These are phyloP conservation scores for Coemansia sp. DNA, from an alignment of 192 early-diverging fungal genomes.

Conservation along the genomic window DNA sequence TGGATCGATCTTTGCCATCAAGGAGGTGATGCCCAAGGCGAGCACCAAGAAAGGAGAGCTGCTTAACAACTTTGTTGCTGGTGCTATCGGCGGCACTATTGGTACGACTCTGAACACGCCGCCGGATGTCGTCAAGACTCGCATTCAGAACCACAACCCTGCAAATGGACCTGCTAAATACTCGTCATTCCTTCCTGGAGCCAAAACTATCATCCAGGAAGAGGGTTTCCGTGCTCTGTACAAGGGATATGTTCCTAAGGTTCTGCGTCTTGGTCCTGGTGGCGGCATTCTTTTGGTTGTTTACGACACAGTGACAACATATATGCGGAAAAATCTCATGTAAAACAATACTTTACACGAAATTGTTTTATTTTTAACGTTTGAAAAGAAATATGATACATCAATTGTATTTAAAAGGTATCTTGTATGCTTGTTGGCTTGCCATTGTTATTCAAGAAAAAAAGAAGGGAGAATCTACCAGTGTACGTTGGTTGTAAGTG, in stretches of 20 bases:
- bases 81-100: slow-evolving; percentile 88
- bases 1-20: slow-evolving; percentile 75
- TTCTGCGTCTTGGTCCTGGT: slow-evolving; percentile 90
- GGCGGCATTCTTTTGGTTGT: slow-evolving; percentile 85
- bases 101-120: slow-evolving; percentile 94
- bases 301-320: slow-evolving; percentile 80
- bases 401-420: too few species aligned
- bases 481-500: too few species aligned
- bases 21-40: slow-evolving; percentile 75
- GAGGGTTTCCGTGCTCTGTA: slow-evolving; percentile 88
- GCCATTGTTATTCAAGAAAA: too few species aligned
- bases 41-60: slow-evolving; percentile 75
- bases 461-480: too few species aligned
- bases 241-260: slow-evolving; percentile 95
- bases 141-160: slow-evolving; percentile 84
- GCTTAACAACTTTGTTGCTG: slow-evolving; percentile 85
- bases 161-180: slow-evolving; percentile 75
- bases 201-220: slow-evolving; percentile 76
- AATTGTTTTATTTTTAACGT: too few species aligned
- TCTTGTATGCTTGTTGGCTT: too few species aligned
- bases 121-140: slow-evolving; percentile 95
- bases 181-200: slow-evolving; percentile 81
- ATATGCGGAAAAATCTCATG: slow-evolving; percentile 80
- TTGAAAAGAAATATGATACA: too few species aligned
- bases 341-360: too few species aligned